A percentile compares a stretch with the other conserved stretches of the same genome.
Conservation (phyloP, 768 basidiomycete species). For the Amanita exitialis region DNA sequence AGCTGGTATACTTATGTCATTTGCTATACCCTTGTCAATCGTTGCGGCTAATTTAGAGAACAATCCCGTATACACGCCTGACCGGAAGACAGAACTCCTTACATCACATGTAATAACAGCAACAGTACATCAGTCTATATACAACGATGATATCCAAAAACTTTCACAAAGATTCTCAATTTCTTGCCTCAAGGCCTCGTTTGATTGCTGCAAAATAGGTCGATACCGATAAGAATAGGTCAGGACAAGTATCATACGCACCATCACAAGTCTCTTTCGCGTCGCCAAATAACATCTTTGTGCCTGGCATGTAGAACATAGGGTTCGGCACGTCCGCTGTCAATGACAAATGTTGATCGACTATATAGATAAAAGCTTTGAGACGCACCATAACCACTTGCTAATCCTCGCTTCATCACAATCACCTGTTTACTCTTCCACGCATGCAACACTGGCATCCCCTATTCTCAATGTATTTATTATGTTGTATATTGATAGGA, state of each 20-base stretch:
- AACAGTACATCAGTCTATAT: conserved; percentile 1
- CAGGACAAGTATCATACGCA: conserved; percentile 17
- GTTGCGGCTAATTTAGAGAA: neutral
- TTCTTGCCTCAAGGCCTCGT: conserved; percentile 37
- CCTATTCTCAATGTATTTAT: conserved; percentile 22
- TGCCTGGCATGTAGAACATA: conserved; percentile 87
- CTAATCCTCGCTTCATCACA: conserved; percentile 89
- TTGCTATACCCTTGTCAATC: conserved; percentile 1
- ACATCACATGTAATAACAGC: conserved; percentile 2
- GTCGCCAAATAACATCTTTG: conserved; percentile 89
- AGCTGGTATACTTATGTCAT: neutral
- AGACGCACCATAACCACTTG: conserved; percentile 71
- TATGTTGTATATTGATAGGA: neutral
- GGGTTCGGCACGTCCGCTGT: conserved; percentile 87
- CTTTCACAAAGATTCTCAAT: neutral
- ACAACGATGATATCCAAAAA: neutral
- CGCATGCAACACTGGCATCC: conserved; percentile 87
- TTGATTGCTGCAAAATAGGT: conserved; percentile 37
- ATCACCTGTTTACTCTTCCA: conserved; percentile 92
- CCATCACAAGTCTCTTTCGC: conserved; percentile 89
- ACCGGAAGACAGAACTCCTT: neutral
- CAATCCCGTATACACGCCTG: neutral
- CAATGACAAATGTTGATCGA: neutral
- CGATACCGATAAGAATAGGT: neutral
- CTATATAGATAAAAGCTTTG: conserved; percentile 5